Conservation (phyloP, 2,329 filamentous ascomycete species). For the Talaromyces albobiverticillius region DNA sequence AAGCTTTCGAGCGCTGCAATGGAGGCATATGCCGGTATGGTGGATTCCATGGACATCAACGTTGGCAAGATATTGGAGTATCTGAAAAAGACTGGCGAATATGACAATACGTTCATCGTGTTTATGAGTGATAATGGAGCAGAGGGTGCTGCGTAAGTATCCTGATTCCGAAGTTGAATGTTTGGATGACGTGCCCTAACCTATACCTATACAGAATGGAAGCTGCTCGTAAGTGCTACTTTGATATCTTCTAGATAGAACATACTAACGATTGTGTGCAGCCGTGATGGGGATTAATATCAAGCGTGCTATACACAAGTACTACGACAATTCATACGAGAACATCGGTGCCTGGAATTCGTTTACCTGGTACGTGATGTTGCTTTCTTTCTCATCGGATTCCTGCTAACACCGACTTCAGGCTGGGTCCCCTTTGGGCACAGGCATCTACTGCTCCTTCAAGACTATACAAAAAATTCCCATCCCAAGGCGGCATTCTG, state of each 20-base stretch:
- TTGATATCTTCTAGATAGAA: neutral
- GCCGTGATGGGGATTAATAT: conserved; percentile 32
- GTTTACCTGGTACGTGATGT: conserved; percentile 32
- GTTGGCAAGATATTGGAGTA: conserved; percentile 48
- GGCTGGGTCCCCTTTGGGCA: conserved; percentile 31
- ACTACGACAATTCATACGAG: conserved; percentile 36
- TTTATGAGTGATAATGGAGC: conserved; percentile 53
- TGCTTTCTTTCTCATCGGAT: neutral
- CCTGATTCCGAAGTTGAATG: no score
- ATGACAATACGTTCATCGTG: conserved; percentile 50
- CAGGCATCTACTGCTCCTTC: conserved; percentile 26
- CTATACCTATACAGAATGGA: conserved; percentile 16
- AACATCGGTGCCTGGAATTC: conserved; percentile 33
- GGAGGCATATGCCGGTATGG: conserved; percentile 53
- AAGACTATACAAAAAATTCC: conserved; percentile 25
- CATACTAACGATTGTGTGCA: neutral
- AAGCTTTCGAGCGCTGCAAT: conserved; percentile 36
- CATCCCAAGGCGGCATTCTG: conserved; percentile 25
- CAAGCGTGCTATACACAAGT: conserved; percentile 29
- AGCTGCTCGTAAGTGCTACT: conserved; percentile 16
- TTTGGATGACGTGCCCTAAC: no score
- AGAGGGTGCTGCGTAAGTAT: conserved; percentile 41
- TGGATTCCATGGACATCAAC: conserved; percentile 46
- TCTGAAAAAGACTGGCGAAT: conserved; percentile 44
- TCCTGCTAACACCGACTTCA: neutral